A percentile compares a stretch with the other conserved stretches of the same genome.
phyloP scores from a whole-genome alignment of 306 rosid genomes.

The Ochetophila trinervis region DNA sequence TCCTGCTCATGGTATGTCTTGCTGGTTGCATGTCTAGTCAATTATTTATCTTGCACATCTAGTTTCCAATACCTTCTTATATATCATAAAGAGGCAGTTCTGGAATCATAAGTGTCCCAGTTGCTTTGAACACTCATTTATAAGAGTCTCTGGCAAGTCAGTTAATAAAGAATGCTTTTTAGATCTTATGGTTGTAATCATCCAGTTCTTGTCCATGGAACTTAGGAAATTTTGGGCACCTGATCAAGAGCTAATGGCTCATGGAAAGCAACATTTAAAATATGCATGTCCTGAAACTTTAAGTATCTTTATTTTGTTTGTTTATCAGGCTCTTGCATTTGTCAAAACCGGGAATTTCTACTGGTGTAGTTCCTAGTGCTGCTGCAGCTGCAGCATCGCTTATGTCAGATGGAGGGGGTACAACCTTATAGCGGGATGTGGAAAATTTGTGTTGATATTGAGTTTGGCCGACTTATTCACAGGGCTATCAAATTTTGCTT shows the following conservation, averaged over 20 bases:
- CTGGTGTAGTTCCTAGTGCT: conserved; percentile 95
- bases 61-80: too few species aligned
- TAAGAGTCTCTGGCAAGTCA: too few species aligned
- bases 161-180: too few species aligned
- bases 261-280: neutral
- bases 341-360: conserved; percentile 87
- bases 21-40: neutral
- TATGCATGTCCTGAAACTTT: conserved; percentile 10
- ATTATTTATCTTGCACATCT: neutral
- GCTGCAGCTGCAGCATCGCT: conserved; percentile 98
- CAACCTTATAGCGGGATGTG: conserved; percentile 37
- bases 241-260: neutral
- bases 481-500: neutral
- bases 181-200: too few species aligned
- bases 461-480: neutral
- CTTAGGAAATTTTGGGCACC: neutral
- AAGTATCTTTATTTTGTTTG: conserved; percentile 7
- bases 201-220: neutral
- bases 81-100: too few species aligned
- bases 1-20: neutral
- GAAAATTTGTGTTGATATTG: neutral
- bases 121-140: too few species aligned
- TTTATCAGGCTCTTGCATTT: conserved; percentile 86
- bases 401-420: conserved; percentile 85
- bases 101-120: too few species aligned